Evolutionary conservation across 805 yeast species (phyloP), one percentile per base, ranked within the genome.

Genomic region (Pichia kluyveri): DNA sequence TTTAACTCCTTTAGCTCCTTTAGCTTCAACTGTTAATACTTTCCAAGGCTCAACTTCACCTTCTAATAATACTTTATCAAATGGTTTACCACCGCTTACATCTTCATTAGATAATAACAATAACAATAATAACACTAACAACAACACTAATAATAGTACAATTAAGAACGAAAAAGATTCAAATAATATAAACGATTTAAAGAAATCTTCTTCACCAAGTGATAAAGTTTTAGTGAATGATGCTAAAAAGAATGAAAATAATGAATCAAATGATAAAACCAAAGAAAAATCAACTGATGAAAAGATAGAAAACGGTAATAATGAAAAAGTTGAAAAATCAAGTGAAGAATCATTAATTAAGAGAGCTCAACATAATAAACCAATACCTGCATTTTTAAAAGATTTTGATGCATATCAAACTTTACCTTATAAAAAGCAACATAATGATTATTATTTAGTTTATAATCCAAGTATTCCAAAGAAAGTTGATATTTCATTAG

Each of bases 401-500:
- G 95, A 86, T 60, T 74, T 88, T 60, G 96, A 89, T 63, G 80
- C 91, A 36, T 77, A 80, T 53, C 73, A 79, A 52, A 88, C 89
- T 23, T 79, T 85, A 50, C 80, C 87, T 11, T 78, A 79, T 72
- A 88, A 85, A 66, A 89, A 88, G 64, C 86, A 85, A 61, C 83
- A 81, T 51, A 79, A 78, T 48, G 96, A 87, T 61, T 91, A 87
- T 70, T 87, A 86, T 66, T 85, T 87, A 14, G 76, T 93, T 55
- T 91, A 85, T 72, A 93, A 91, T 69, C 96, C 96, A 39, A 86
- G 88, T 28, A 79, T 88, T 54, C 82, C 85, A 44, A 77, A 79
- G 53, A 68, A 72, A 40, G 76, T 87, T 50, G 97, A 91, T 61
- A 90, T 91, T 44, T 93, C 89, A 44, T 74, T 91, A 53, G 86